Evolutionary conservation across 2,329 filamentous ascomycete species (phyloP), one percentile per base, ranked within the genome.

Genomic region (Colletotrichum shisoi): DNA sequence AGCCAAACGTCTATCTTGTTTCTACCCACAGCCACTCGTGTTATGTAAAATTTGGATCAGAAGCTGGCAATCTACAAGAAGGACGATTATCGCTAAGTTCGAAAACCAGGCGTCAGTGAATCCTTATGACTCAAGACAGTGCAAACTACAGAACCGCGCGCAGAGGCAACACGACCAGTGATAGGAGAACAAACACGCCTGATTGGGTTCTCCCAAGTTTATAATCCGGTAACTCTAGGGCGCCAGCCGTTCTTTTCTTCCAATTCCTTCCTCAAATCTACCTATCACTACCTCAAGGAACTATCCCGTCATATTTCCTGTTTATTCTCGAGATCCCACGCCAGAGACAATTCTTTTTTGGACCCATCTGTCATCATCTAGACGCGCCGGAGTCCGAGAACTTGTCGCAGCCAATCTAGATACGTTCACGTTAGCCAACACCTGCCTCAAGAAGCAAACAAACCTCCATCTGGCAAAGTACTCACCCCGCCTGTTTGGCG

Each of bases 351-450:
- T 13, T 44, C 1, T 2, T 34, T 3, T 34, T 7, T 34, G 31
- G 8, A 9, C 15, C 48, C 2, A 12, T 19, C 4, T 4, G 5
- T 3, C 4, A 13, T 37, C 17, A 21, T 9, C 12, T 19, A 15
- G n/a, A 15, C 31, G 15, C 19, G 12, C 6, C 34, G 5, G n/a
- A 39, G 12, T 27, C 51, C 6, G 17, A 53, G 51, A 21, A 31
- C 56, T 15, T 39, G 42, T 58, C 42, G 44, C 3, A 48, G 13
- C 56, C 42, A 58, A 15, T 19, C 56, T 58, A 17, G 17, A 52
- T 39, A 12, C 42, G 4, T 2, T 31, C 15, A n/a, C 9, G n/a
- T 58, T 19, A 58, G 44, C 4, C 27, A 34, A 7, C 7, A 24
- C 5, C 27, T 19, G 17, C 19, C 19, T 21, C 8, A 17, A 54